Conservation (phyloP, 768 basidiomycete species). For the Boletus insuetus region DNA sequence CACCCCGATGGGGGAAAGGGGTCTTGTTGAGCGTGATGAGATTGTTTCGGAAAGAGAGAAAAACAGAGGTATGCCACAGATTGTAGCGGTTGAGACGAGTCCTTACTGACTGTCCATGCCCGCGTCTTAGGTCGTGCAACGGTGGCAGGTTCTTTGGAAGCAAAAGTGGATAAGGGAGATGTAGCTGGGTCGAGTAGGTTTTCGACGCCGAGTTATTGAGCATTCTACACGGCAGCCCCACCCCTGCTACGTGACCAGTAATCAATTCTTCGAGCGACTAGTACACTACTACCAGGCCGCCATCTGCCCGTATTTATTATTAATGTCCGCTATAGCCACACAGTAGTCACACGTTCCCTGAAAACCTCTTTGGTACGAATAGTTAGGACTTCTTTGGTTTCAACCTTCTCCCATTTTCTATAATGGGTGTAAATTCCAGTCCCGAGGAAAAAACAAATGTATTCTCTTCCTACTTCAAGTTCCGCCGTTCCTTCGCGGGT, state of each 20-base stretch:
- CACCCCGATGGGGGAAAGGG: neutral
- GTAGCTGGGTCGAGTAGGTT: neutral
- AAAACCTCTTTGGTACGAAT: constrained; percentile 19
- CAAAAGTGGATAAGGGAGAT: neutral
- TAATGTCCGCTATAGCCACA: constrained; percentile 17
- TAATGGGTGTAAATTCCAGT: constrained; percentile 21
- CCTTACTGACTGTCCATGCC: neutral
- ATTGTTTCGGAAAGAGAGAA: neutral
- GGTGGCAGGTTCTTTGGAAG: neutral
- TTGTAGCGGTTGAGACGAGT: neutral
- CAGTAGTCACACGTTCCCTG: constrained; percentile 3
- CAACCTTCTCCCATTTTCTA: constrained; percentile 21
- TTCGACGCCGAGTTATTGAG: neutral
- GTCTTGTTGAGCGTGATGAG: neutral
- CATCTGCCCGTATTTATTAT: too few relatives aligned
- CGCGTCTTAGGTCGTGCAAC: neutral
- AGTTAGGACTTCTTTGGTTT: constrained; percentile 14
- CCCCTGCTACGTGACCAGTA: neutral
- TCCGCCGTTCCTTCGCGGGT: constrained; percentile 9
- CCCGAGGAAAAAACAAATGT: constrained; percentile 22
- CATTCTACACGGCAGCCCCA: neutral
- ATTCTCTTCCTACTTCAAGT: constrained; percentile 13
- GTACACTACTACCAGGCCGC: too few relatives aligned
- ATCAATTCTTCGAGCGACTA: neutral
- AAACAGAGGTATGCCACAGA: neutral